Base-by-base conservation (phyloP, 192 early-diverging fungal genomes). In the Dissophora globulifera region DNA sequence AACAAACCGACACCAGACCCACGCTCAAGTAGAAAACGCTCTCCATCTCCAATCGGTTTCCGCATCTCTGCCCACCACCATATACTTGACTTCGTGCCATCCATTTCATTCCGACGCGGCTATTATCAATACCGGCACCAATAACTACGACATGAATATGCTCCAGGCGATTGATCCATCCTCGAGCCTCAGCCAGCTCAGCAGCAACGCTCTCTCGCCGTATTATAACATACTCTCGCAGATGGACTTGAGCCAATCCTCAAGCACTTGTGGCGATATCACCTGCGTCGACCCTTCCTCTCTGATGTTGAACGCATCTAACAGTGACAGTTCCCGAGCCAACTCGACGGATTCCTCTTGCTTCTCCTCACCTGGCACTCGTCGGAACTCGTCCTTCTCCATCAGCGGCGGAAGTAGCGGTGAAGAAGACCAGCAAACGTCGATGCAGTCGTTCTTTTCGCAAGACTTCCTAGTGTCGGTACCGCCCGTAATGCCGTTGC, bases 261-360 rank as follows among this genome's bases (percentile, higher is more conserved):
- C 50, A 4, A 69, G 58, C 26, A 40, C 55, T 3, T 52, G 47
- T 25, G 26, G 43, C 9, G 22, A n/a, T n/a, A n/a, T 52, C 38
- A n/a, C 38, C 7, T 69, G 51, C 32, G 51, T 69, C 12, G 67
- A 69, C 41, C 67, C 67, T 20, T 5, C 50, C 6, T 5, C 58
- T 9, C 33, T 69, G 31, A 48, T 48, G 1, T 16, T 53, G 19
- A 57, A 58, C 23, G 31, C 29, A 19, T 53, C 7, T 17, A 38
- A 13, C 35, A 38, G 35, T 13, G 13, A 13, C 35, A 38, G 35
- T 38, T 9, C 7, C 35, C 13, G 16, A 20, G 43, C 10, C 16
- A 27, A 50, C 20, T 29, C 62, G 1, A 47, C 33, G 12, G 46
- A 2, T 1, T 54, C 51, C 10, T 43, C 50, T 19, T 49, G 51